Percentiles rank a stretch among this genome's conserved stretches.
These are phyloP conservation scores for Verbena officinalis DNA, from an alignment of 257 asterid genomes.

Conservation along the genomic window DNA sequence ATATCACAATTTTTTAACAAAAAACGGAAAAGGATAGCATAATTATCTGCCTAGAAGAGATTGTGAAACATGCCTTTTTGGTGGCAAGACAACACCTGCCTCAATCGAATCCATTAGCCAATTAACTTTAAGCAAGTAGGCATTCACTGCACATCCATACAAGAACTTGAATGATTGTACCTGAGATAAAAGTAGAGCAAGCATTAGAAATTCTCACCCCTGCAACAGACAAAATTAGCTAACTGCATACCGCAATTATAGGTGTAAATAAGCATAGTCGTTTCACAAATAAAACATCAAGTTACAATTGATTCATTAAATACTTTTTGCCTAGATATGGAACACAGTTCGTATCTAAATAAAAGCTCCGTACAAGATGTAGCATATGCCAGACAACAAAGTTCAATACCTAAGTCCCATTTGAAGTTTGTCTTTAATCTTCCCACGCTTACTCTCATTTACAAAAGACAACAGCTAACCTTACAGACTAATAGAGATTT, in stretches of 20 bases:
- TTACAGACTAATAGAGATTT: constrained; percentile 9
- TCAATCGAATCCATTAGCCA: constrained; percentile 84
- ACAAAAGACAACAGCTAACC: constrained; percentile 5
- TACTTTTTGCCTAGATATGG: constrained; percentile 11
- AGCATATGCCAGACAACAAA: constrained; percentile 12
- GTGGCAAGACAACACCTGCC: constrained; percentile 62
- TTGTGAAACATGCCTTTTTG: constrained; percentile 51
- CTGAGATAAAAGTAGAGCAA: constrained; percentile 50
- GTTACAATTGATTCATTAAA: not conserved
- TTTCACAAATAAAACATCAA: constrained; percentile 5
- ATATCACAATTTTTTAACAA: too few species aligned
- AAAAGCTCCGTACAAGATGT: constrained; percentile 14
- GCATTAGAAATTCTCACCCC: constrained; percentile 24
- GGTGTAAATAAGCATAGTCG: constrained; percentile 3
- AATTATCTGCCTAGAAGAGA: constrained; percentile 5
- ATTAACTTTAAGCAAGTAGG: constrained; percentile 56
- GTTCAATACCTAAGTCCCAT: not conserved
- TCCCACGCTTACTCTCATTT: not conserved
- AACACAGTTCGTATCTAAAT: constrained; percentile 14
- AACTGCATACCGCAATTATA: constrained; percentile 17
- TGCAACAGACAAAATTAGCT: constrained; percentile 29
- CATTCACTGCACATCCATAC: constrained; percentile 82
- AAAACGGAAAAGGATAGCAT: constrained; percentile 19
- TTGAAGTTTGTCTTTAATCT: not conserved
- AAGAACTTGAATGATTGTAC: constrained; percentile 75